A percentile compares a stretch with the other conserved stretches of the same genome.
Evolutionary conservation across 2,329 filamentous ascomycete species (phyloP).

Genomic region (Geosmithia putterillii): DNA sequence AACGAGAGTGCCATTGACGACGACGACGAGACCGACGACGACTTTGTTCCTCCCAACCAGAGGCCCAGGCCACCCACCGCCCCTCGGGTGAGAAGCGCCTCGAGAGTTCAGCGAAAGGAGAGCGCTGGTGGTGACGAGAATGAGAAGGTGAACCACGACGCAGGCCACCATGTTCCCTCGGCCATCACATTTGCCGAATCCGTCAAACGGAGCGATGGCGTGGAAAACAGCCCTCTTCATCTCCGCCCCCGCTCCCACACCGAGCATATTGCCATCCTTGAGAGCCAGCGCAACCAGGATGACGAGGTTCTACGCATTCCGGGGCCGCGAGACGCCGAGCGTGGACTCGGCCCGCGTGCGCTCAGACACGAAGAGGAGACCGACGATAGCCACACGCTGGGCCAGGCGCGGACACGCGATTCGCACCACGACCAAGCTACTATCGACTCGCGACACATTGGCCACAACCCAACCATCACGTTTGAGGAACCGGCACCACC

Average conservation of each 20-base stretch:
- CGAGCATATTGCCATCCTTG: slow-evolving; percentile 78
- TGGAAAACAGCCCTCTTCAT: slow-evolving; percentile 27
- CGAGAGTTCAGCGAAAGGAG: too few species aligned
- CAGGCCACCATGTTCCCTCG: not conserved
- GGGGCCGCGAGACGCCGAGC: slow-evolving; percentile 80
- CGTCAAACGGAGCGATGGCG: slow-evolving; percentile 45
- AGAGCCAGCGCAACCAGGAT: slow-evolving; percentile 69
- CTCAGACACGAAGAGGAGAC: slow-evolving; percentile 28
- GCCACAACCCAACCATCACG: slow-evolving; percentile 45
- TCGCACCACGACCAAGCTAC: slow-evolving; percentile 10
- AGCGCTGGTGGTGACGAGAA: too few species aligned
- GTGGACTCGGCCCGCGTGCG: slow-evolving; percentile 57
- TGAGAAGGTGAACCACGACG: not conserved
- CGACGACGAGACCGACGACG: not conserved
- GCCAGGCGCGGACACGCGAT: slow-evolving; percentile 11
- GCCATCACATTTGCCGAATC: slow-evolving; percentile 57
- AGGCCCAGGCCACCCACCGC: not conserved
- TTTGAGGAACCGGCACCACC: slow-evolving; percentile 47
- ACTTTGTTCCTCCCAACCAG: not conserved
- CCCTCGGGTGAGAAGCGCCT: too few species aligned
- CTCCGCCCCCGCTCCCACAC: slow-evolving; percentile 38
- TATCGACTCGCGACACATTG: slow-evolving; percentile 10
- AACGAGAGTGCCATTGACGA: not conserved
- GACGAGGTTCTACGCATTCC: slow-evolving; percentile 76
- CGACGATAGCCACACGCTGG: slow-evolving; percentile 17